Base-by-base conservation (phyloP, 2,329 filamentous ascomycete species). In the Myrmaecium sp. region DNA sequence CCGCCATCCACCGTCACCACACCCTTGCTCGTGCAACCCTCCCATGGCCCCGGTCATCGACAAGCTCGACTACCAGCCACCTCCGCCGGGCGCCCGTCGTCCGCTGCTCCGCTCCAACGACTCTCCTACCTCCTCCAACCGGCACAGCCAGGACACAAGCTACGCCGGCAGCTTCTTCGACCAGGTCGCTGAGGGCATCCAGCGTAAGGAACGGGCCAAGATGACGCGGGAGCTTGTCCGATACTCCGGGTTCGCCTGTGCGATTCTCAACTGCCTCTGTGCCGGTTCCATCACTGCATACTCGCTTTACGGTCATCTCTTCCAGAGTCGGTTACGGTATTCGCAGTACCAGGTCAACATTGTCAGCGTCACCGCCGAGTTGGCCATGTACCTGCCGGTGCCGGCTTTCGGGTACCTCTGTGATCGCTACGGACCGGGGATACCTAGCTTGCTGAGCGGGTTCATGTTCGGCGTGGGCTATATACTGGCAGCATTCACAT, bases 221-320 rank as follows among this genome's bases (percentile, higher is more conserved):
- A 58, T 73, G 54, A 58, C 59, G 34, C 60, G 54, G 36, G 55
- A 68, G 36, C 47, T 62, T 5, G 41, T 61, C 4, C 57, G 68
- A 29, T 62, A 67, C 34, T 41, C 60, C 31, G 67, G 64, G 45
- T 74, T 74, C 44, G 51, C 49, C 16, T 72, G 64, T 62, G 69
- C 67, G 18, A 56, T 74, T 29, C 46, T 74, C 32, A 68, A 60
- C 43, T 71, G 67, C 39, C 65, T 94, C 17, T 89, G 80, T 48
- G 86, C 83, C 16, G 89, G 86, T 34, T 91, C 81, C 42, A 81
- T 95, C 43, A 83, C 82, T 26, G 79, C 83, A 25, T 98, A 89
- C 58, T 93, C 83, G 18, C 70, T 98, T 17, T 98, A 95, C 49
- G 89, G 79, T 6, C 84, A 81, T 38, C 64, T 91, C 25, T 82